Conservation (phyloP, 2,329 filamentous ascomycete genomes). For the Penicillium sp. region DNA sequence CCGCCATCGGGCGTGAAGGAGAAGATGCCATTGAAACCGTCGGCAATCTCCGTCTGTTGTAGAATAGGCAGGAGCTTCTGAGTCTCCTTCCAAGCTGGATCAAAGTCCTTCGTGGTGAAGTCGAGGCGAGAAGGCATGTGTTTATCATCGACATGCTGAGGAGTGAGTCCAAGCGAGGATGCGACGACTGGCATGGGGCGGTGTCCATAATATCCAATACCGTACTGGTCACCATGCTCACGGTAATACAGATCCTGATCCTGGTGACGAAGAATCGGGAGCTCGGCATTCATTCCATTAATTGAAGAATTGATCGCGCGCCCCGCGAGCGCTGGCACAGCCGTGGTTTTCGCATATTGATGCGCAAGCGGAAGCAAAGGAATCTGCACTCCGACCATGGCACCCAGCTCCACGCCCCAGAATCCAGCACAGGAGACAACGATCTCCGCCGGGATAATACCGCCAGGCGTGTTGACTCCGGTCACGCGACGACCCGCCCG, state of each 20-base stretch:
- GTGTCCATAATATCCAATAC: slow-evolving; percentile 67
- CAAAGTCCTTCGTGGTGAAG: slow-evolving; percentile 63
- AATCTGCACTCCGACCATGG: slow-evolving; percentile 60
- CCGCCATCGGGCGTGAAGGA: slow-evolving; percentile 68
- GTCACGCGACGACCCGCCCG: slow-evolving; percentile 54
- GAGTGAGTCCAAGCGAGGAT: slow-evolving; percentile 55
- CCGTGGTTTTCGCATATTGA: slow-evolving; percentile 64
- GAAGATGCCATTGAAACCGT: slow-evolving; percentile 68
- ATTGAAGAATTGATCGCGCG: slow-evolving; percentile 47
- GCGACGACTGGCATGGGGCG: slow-evolving; percentile 63
- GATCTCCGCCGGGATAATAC: slow-evolving; percentile 59
- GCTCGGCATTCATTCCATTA: slow-evolving; percentile 52
- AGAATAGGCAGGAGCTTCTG: slow-evolving; percentile 58
- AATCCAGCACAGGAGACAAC: slow-evolving; percentile 66
- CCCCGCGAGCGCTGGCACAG: slow-evolving; percentile 49
- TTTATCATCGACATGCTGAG: slow-evolving; percentile 57
- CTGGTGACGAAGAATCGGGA: slow-evolving; percentile 65
- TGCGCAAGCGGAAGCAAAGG: slow-evolving; percentile 64
- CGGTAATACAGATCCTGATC: slow-evolving; percentile 67
- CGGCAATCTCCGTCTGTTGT: slow-evolving; percentile 53
- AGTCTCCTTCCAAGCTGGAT: slow-evolving; percentile 60
- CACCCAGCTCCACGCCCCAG: slow-evolving; percentile 67
- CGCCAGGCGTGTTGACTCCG: slow-evolving; percentile 55
- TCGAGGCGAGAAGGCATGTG: slow-evolving; percentile 65
- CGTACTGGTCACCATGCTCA: slow-evolving; percentile 63